Base-by-base conservation (phyloP, 371 early-diverging fungal species). In the Batkoa obscura region DNA sequence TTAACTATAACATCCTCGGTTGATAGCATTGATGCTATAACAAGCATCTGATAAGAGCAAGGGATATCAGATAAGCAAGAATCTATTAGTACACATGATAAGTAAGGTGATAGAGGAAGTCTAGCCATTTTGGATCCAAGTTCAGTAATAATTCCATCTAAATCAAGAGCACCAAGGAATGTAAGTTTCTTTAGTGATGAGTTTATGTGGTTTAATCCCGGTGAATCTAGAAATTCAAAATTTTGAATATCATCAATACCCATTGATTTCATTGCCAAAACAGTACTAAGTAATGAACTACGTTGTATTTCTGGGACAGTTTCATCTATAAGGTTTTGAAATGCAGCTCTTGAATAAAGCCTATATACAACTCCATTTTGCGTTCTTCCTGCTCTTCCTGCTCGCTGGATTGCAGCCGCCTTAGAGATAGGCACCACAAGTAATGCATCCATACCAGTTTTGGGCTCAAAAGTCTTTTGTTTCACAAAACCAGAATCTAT, bases 211-310 rank as follows among this genome's bases (percentile, higher is more conserved):
- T 79, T 75, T 3, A 84, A 76, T 15, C 88, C 84, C 13, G 98
- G 98, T 15, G 85, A 84, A 66, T 95, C 96, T 68, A 97, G 84
- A 64, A 94, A 96, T 60, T 95, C 92, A 72, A 99, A 98, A 53
- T 83, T 78, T 50, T 90, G 64, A 32, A 99, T 72, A 64, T 98
- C 89, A 59, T 88, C 68, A 62, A 98, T 94, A 6, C 90, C 90
- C 47, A 96, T 74, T 36, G 82, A 82, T 67, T 94, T 94, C 42
- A 98, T 72, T 37, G 83, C 69, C 4, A 99, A 72, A 2, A 96
- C 85, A 0, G 87, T 87, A 42, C 82, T 83, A 5, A 85, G 70
- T 52, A 99, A 66, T 63, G 95, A 94, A 37, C 90, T 86, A 37
- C 95, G 74, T 68, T 86, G 81, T 47, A 99, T 98, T 70, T 98